Evolutionary conservation across 352 stramenopile species (phyloP).

Genomic region (Halophytophthora polymorphica): DNA sequence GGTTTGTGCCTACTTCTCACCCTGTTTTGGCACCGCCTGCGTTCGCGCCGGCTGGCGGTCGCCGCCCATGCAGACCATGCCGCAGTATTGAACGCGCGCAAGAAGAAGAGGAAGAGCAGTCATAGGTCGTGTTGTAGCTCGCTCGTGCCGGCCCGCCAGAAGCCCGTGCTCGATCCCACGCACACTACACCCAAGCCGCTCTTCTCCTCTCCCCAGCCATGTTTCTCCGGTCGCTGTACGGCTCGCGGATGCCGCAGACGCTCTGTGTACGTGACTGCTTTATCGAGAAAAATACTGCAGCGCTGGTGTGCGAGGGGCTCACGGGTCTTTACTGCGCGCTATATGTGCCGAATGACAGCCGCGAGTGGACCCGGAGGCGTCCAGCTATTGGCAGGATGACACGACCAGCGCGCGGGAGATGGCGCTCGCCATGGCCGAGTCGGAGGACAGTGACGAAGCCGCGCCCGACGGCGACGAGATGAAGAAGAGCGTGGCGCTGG

Average conservation of each 20-base stretch:
- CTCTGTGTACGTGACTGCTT: slow-evolving; percentile 48
- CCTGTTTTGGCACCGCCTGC: no score
- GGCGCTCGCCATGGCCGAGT: slow-evolving; percentile 58
- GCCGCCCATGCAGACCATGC: no score
- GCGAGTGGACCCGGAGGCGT: slow-evolving; percentile 58
- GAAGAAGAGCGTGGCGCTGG: slow-evolving; percentile 26
- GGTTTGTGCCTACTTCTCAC: no score
- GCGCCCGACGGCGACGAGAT: slow-evolving; percentile 45
- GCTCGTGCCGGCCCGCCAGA: not conserved
- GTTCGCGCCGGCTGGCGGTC: no score
- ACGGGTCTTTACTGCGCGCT: not conserved
- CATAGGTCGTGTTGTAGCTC: no score
- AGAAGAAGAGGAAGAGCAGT: no score
- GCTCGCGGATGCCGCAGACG: slow-evolving; percentile 72
- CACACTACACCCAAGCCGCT: no score
- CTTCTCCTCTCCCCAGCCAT: slow-evolving; percentile 22
- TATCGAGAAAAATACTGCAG: not conserved
- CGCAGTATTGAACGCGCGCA: no score
- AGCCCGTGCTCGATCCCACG: not conserved
- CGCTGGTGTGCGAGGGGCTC: not conserved
- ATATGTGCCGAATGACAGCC: slow-evolving; percentile 32
- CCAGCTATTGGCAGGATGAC: slow-evolving; percentile 79
- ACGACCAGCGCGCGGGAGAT: slow-evolving; percentile 65
- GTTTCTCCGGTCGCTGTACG: slow-evolving; percentile 79
- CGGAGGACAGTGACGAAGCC: slow-evolving; percentile 33